Evolutionary conservation across 164 flowering plant species (phyloP).

Genomic region (Liriodendron chinense): DNA sequence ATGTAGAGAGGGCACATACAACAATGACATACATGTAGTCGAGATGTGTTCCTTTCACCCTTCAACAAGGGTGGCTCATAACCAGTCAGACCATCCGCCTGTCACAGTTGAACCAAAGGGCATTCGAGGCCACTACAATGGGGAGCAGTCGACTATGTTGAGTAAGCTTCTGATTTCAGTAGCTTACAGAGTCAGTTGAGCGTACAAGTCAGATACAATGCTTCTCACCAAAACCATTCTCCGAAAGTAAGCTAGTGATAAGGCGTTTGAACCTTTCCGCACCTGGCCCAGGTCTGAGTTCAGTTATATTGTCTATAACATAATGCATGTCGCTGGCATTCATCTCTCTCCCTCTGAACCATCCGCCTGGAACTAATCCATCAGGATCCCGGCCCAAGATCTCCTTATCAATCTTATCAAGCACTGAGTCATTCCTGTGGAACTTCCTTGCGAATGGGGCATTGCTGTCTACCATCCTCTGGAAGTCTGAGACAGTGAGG

Average conservation of each 20-base stretch:
- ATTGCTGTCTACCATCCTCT: constrained; percentile 65
- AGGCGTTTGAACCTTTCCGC: constrained; percentile 61
- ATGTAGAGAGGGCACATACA: no score
- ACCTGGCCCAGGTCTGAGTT: constrained; percentile 62
- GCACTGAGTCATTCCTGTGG: constrained; percentile 42
- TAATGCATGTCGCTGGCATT: constrained; percentile 11
- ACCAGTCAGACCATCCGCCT: neutral
- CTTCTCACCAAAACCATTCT: constrained; percentile 40
- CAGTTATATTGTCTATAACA: constrained; percentile 22
- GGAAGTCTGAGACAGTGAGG: constrained; percentile 44
- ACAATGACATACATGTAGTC: neutral
- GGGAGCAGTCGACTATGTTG: neutral
- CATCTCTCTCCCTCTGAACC: constrained; percentile 37
- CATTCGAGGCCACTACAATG: neutral
- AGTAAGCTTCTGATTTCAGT: neutral
- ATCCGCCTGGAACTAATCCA: constrained; percentile 65
- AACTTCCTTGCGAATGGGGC: constrained; percentile 86
- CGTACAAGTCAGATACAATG: constrained; percentile 44
- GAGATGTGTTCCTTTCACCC: neutral
- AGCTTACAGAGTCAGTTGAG: neutral
- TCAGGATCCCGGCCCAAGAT: constrained; percentile 44
- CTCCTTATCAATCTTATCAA: constrained; percentile 74
- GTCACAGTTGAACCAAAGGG: neutral
- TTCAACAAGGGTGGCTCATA: no score
- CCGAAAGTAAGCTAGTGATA: constrained; percentile 46